phyloP scores from a whole-genome alignment of 805 yeast genomes.

The Zygoascus ofunaensis region DNA sequence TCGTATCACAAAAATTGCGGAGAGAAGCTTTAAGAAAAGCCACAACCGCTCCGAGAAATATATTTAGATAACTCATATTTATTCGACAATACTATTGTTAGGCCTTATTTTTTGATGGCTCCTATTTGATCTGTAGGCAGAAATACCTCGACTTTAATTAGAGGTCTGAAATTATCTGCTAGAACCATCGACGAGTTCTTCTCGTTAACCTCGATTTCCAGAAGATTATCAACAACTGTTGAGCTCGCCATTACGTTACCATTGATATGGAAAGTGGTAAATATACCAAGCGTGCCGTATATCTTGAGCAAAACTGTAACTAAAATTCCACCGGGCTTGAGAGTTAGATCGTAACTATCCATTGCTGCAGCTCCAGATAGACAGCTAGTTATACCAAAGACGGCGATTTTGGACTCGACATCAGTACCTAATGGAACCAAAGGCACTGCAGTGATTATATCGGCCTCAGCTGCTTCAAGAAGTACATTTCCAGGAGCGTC shows the following conservation, averaged over 20 bases:
- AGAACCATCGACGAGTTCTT: background rate
- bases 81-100: too few species aligned
- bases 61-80: too few species aligned
- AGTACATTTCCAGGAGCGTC: background rate
- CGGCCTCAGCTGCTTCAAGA: constrained; percentile 15
- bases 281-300: constrained; percentile 11
- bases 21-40: too few species aligned
- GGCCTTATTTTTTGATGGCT: too few species aligned
- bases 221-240: background rate
- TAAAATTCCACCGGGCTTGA: background rate
- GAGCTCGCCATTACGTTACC: background rate
- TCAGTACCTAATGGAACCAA: background rate
- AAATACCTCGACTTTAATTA: constrained; percentile 1
- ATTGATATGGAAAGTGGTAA: background rate
- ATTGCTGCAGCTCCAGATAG: constrained; percentile 14
- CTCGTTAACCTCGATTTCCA: constrained; percentile 2
- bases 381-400: constrained; percentile 14
- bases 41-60: too few species aligned
- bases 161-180: constrained; percentile 1
- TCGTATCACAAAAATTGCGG: too few species aligned
- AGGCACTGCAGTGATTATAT: constrained; percentile 14
- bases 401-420: constrained; percentile 1
- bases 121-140: background rate
- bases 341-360: constrained; percentile 1
- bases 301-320: constrained; percentile 8